Evolutionary conservation across 1,139 yeast genomes (phyloP), one percentile per base, ranked within the genome.

Genomic region (Insectozyma bohioensis): DNA sequence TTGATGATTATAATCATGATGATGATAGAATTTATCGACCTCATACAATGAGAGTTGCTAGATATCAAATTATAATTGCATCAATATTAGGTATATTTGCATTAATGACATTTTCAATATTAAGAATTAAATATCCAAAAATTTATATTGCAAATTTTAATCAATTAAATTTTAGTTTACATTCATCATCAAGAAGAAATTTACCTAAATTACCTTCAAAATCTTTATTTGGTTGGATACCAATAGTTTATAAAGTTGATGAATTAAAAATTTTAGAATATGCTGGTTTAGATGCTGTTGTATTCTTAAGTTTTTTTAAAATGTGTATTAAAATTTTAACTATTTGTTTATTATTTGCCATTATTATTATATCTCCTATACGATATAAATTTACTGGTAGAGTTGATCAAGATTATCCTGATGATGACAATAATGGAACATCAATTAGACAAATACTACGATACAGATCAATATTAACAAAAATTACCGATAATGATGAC

Each of bases 241-340:
- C 80, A 1, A 75, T 78, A 0, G 61, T 90, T 12, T 77, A 75
- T 53, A 59, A 58, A 12, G 78, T 88, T 12, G 69, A 72, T 16
- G 97, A 92, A 48, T 73, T 76, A 21, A 87, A 88, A 45, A 77
- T 92, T 2, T 66, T 92, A 34, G 90, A 86, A 41, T 83, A 82
- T 51, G 96, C 97, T 1, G 98, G 98, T 0, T 63, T 92, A 26
- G 98, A 92, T 60, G 97, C 97, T 0, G 88, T 76, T 58, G 97
- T 90, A 34, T 86, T 82, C 49, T 61, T 86, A 18, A 82, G 85
- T 11, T 86, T 86, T 56, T 87, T 86, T 67, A 75, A 78, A 43
- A 81, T 85, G 80, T 76, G 88, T 24, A 81, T 85, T 37, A 75
- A 75, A 49, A 69, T 81, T 22, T 61, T 86, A 18, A 56, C 72